Percentiles rank a stretch among this genome's conserved stretches.
phyloP scores from a whole-genome alignment of 1,139 yeast species.

The Pichia sp. region DNA sequence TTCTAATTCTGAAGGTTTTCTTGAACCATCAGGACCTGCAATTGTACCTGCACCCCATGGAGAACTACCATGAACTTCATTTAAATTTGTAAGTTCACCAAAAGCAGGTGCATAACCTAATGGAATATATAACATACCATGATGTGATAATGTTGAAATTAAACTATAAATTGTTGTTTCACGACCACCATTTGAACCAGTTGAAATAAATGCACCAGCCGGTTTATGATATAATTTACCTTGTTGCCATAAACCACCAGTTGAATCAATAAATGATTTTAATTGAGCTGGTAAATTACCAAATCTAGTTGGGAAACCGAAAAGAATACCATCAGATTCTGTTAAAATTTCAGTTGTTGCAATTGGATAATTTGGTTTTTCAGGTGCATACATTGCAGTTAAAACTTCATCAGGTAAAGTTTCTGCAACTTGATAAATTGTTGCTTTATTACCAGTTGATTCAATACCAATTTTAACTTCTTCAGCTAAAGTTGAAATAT shows the following conservation, averaged over 20 bases:
- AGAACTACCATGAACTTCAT: slow-evolving; percentile 42
- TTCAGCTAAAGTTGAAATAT: slow-evolving; percentile 38
- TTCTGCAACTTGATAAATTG: slow-evolving; percentile 45
- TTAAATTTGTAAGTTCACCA: slow-evolving; percentile 32
- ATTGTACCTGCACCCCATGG: slow-evolving; percentile 49
- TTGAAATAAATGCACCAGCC: slow-evolving; percentile 40
- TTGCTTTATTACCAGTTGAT: slow-evolving; percentile 34
- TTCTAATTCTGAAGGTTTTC: slow-evolving; percentile 39
- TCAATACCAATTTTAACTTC: slow-evolving; percentile 40
- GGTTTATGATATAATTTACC: slow-evolving; percentile 46
- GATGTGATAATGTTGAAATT: slow-evolving; percentile 39
- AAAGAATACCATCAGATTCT: slow-evolving; percentile 42
- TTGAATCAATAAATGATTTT: slow-evolving; percentile 38
- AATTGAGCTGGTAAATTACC: slow-evolving; percentile 45
- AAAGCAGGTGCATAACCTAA: slow-evolving; percentile 40
- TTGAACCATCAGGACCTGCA: slow-evolving; percentile 45
- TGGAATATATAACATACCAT: slow-evolving; percentile 47
- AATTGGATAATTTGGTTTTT: slow-evolving; percentile 35
- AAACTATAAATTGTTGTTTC: slow-evolving; percentile 38
- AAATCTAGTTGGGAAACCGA: slow-evolving; percentile 48
- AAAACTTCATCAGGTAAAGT: slow-evolving; percentile 42
- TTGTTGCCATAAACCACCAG: slow-evolving; percentile 47
- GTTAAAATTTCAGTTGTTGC: slow-evolving; percentile 36
- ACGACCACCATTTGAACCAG: slow-evolving; percentile 45
- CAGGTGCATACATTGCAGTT: slow-evolving; percentile 38